These are phyloP conservation scores for Euphorbia pulcherrima DNA, from an alignment of 345 rosid species.

Conservation along the genomic window DNA sequence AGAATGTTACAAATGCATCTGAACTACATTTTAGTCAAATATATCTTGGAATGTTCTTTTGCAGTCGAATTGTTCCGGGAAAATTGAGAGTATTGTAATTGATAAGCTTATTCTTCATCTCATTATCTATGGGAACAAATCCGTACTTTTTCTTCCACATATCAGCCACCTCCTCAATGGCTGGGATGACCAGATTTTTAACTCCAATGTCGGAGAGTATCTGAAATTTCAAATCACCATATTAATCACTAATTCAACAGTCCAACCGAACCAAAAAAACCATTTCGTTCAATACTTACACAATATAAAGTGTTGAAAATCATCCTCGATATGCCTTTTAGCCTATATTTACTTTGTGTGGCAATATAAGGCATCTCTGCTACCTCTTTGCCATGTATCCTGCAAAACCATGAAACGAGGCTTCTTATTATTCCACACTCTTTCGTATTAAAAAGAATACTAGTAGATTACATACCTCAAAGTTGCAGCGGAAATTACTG, in stretches of 20 bases:
- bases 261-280: no score
- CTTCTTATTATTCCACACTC: no score
- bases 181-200: constrained; percentile 30
- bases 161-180: background rate
- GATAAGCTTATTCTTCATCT: background rate
- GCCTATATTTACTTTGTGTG: constrained; percentile 19
- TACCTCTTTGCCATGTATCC: constrained; percentile 27
- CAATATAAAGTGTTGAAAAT: constrained; percentile 12
- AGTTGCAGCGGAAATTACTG: constrained; percentile 21
- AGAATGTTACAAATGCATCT: background rate
- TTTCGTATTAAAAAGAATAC: no score
- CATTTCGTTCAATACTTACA: constrained; percentile 10
- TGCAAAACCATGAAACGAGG: constrained; percentile 7
- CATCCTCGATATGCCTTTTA: constrained; percentile 14
- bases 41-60: constrained; percentile 10
- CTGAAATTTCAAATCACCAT: constrained; percentile 20
- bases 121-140: constrained; percentile 2
- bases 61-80: constrained; percentile 14
- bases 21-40: background rate
- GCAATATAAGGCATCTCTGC: constrained; percentile 41
- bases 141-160: constrained; percentile 23
- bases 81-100: constrained; percentile 16
- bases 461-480: constrained; percentile 15
- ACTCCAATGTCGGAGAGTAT: constrained; percentile 9
- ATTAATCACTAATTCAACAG: no score